phyloP scores from a whole-genome alignment of 2,329 filamentous ascomycete species.

The Pseudocercospora musae region DNA sequence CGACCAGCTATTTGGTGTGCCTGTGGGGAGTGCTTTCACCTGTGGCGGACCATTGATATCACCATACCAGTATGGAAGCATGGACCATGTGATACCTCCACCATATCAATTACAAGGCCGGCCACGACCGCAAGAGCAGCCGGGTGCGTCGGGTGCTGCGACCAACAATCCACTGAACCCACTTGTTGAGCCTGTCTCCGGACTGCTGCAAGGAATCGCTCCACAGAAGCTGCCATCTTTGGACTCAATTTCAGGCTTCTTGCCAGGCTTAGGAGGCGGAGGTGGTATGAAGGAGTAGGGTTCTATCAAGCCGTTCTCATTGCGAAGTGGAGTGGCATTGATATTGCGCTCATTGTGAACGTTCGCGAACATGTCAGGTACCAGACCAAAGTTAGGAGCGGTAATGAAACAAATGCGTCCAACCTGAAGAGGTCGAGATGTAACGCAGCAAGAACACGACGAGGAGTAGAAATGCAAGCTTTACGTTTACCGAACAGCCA shows the following conservation, averaged over 20 bases:
- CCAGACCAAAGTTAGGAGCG: background rate
- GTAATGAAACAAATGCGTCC: background rate
- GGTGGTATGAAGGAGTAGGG: background rate
- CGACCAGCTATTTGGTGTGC: conserved; percentile 18
- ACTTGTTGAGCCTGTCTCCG: background rate
- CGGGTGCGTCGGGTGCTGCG: background rate
- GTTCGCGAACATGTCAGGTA: background rate
- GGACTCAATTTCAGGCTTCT: background rate
- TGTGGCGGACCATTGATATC: conserved; percentile 13
- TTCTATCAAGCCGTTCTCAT: background rate
- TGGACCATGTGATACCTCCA: background rate
- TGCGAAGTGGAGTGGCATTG: no score
- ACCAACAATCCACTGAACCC: background rate
- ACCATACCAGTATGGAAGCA: background rate
- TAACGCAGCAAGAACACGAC: background rate
- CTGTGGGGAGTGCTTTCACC: conserved; percentile 17
- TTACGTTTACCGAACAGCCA: no score
- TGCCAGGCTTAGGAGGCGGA: background rate
- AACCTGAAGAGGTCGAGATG: background rate
- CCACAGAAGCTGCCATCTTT: background rate
- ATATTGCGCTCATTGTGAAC: background rate
- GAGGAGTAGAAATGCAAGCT: no score
- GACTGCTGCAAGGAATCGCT: background rate
- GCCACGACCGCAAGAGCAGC: background rate
- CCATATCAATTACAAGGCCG: background rate